Percentiles rank a stretch among this genome's conserved stretches.
phyloP scores from a whole-genome alignment of 164 flowering plant genomes.

The Chloranthus sessilifolius region DNA sequence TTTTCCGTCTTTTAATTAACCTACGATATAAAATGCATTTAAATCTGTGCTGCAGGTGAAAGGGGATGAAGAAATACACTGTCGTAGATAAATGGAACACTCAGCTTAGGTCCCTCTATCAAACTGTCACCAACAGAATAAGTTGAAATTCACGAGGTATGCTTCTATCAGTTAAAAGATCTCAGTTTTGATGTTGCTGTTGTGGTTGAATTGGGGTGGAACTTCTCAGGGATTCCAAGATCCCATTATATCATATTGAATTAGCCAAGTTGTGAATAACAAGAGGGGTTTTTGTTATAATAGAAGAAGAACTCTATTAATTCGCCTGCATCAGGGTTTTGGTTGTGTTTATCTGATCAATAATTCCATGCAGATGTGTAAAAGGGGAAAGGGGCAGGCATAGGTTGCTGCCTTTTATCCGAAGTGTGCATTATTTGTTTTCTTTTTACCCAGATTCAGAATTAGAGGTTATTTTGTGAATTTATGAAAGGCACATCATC shows the following conservation, averaged over 20 bases:
- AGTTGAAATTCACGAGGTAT: slow-evolving; percentile 20
- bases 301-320: too few species aligned
- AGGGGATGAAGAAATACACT: slow-evolving; percentile 85
- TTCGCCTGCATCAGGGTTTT: too few species aligned
- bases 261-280: slow-evolving; percentile 1
- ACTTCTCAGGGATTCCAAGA: background rate
- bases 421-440: too few species aligned
- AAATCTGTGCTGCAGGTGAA: slow-evolving; percentile 89
- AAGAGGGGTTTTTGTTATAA: background rate
- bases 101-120: slow-evolving; percentile 79
- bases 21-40: too few species aligned
- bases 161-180: background rate
- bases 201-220: slow-evolving; percentile 4
- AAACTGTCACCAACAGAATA: slow-evolving; percentile 66
- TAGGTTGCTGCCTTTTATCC: too few species aligned
- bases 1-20: too few species aligned
- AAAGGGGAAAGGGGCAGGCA: too few species aligned
- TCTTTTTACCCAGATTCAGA: too few species aligned
- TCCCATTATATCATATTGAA: background rate
- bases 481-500: too few species aligned
- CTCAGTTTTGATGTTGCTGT: slow-evolving; percentile 5
- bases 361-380: too few species aligned
- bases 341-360: too few species aligned
- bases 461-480: too few species aligned
- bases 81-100: slow-evolving; percentile 96